phyloP scores from a whole-genome alignment of 306 rosid species.

The Pyrus betulifolia region DNA sequence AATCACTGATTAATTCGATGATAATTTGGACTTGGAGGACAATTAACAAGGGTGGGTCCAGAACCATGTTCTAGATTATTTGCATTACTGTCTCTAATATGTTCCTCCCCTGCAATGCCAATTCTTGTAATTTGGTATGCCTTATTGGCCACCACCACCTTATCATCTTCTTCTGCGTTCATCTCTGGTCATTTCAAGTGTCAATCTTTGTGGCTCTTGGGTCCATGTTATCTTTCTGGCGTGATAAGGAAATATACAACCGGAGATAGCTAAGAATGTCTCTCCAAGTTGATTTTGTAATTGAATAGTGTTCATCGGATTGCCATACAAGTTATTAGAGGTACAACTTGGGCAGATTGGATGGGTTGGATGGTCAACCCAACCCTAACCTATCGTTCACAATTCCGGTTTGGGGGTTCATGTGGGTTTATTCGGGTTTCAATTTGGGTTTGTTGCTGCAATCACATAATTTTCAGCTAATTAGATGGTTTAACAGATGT shows the following conservation, averaged over 20 bases:
- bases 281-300: background rate
- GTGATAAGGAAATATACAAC: background rate
- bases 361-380: too few species aligned
- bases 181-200: background rate
- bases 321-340: background rate
- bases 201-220: background rate
- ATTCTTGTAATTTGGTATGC: background rate
- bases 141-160: background rate
- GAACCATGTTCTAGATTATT: constrained; percentile 16
- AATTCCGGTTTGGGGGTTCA: too few species aligned
- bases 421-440: background rate
- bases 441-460: background rate
- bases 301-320: background rate
- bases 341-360: too few species aligned
- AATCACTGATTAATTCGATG: background rate
- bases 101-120: background rate
- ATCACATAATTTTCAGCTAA: background rate
- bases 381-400: too few species aligned
- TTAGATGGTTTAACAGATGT: background rate
- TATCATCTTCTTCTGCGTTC: background rate
- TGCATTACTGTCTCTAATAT: background rate
- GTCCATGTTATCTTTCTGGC: background rate
- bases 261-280: background rate
- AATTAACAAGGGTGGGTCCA: background rate
- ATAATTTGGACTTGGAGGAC: background rate